Base-by-base conservation (phyloP, 192 early-diverging fungal genomes). In the Physocladia obscura region DNA sequence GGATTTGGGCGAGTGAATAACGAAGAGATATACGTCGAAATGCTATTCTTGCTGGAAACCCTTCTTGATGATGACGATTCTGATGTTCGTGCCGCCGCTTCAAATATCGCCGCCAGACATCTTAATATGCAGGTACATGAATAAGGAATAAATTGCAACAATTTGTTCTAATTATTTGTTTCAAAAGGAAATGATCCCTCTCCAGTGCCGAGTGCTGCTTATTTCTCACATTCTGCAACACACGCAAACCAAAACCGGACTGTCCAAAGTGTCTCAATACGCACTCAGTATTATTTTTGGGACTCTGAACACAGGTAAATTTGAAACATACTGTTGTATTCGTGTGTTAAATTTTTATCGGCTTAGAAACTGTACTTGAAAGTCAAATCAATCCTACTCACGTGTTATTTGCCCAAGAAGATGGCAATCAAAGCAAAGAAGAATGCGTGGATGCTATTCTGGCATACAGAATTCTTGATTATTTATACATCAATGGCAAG, bases 321-420 rank as follows among this genome's bases (percentile, higher is more conserved):
- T 38, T 62, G 0, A 4, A 0, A 21, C 11, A n/a, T 62, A 35
- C 36, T 11, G 72, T n/a, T n/a, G n/a, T 1, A 62, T 74, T 61
- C 69, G 76, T 74, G 74, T 60, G 61, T 17, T 51, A 17, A 6
- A 26, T 54, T 6, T 62, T 81, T 21, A 36, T 76, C 54, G 56
- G 67, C 22, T 60, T 15, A 31, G 67, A 49, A 19, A 79, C 72
- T 0, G 48, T 85, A 3, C 74, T 75, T 19, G 84, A 65, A 47
- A 8, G 40, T 15, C 56, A 57, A 24, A 36, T 47, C 19, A 69
- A 55, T 27, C 55, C 54, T 19, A 83, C 76, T 68, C 76, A 79
- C 44, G 83, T 80, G n/a, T 74, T 94, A n/a, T 94, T 94, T 72
- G 87, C 84, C 27, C 87, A 90, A 48, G 92, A 94, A 73, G 81